Conservation (phyloP, 768 basidiomycete genomes). For the Fomitopsis pulvina region DNA sequence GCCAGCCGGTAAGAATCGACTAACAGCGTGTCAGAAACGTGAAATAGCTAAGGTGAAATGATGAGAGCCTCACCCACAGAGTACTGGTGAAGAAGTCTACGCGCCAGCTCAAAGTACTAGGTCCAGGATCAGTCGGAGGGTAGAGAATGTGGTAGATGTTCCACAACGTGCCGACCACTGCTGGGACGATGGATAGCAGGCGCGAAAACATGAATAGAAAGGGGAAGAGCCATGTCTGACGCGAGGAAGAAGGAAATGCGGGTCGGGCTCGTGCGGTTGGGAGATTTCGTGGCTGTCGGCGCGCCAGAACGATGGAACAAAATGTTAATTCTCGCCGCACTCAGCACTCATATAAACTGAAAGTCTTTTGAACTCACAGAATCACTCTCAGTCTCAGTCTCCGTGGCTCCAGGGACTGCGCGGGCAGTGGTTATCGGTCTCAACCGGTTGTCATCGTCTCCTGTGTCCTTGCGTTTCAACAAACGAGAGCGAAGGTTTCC, state of each 20-base stretch:
- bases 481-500: constrained; percentile 14
- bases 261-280: constrained; percentile 51
- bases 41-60: not conserved
- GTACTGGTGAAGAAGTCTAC: constrained; percentile 63
- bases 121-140: constrained; percentile 31
- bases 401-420: constrained; percentile 55
- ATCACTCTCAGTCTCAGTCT: constrained; percentile 76
- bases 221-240: constrained; percentile 43
- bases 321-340: not conserved
- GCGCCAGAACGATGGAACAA: not conserved
- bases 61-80: constrained; percentile 56
- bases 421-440: constrained; percentile 54
- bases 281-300: constrained; percentile 50
- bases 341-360: not conserved
- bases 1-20: constrained; percentile 83
- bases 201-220: constrained; percentile 67
- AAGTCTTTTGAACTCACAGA: constrained; percentile 51
- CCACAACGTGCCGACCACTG: constrained; percentile 56
- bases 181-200: constrained; percentile 66
- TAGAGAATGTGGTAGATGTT: constrained; percentile 49
- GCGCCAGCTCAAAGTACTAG: constrained; percentile 26
- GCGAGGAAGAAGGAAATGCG: constrained; percentile 35
- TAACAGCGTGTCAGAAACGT: constrained; percentile 22
- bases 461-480: constrained; percentile 17
- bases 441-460: constrained; percentile 15